phyloP scores from a whole-genome alignment of 176 grass and related monocot species.

The Carex pumila region DNA sequence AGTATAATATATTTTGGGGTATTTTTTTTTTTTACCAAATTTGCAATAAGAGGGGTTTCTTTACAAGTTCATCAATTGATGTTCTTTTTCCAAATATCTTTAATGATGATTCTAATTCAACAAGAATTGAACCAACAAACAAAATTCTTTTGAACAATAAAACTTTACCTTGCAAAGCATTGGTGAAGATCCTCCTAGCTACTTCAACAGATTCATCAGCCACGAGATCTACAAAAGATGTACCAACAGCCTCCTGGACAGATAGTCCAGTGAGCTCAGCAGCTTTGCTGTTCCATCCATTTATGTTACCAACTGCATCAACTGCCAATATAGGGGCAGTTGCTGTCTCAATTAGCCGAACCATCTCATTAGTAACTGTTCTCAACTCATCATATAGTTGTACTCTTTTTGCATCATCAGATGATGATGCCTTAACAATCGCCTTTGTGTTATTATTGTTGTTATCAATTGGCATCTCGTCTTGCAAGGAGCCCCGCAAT shows the following conservation, averaged over 20 bases:
- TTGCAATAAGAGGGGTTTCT: background rate
- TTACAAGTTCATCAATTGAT: background rate
- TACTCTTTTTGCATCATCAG: conserved; percentile 69
- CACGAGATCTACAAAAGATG: conserved; percentile 59
- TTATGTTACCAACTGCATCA: conserved; percentile 64
- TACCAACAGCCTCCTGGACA: conserved; percentile 68
- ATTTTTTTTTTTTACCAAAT: background rate
- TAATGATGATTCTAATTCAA: background rate
- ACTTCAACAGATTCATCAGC: conserved; percentile 74
- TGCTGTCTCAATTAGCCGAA: conserved; percentile 89
- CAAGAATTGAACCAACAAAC: background rate
- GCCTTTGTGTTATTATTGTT: conserved; percentile 41
- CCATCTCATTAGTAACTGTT: conserved; percentile 87
- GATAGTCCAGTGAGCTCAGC: conserved; percentile 80
- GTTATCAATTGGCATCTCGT: conserved; percentile 32
- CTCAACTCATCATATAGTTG: conserved; percentile 63
- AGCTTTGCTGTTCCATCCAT: conserved; percentile 83
- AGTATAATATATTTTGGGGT: background rate
- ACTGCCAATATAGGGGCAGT: conserved; percentile 81
- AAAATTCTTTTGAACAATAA: background rate
- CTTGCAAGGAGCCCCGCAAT: conserved; percentile 66
- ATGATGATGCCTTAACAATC: conserved; percentile 48
- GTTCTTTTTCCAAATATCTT: background rate
- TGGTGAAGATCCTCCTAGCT: conserved; percentile 50
- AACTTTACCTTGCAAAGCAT: conserved; percentile 61